Evolutionary conservation across 306 rosid genomes (phyloP).

Genomic region (Cucurbita argyrosperma): DNA sequence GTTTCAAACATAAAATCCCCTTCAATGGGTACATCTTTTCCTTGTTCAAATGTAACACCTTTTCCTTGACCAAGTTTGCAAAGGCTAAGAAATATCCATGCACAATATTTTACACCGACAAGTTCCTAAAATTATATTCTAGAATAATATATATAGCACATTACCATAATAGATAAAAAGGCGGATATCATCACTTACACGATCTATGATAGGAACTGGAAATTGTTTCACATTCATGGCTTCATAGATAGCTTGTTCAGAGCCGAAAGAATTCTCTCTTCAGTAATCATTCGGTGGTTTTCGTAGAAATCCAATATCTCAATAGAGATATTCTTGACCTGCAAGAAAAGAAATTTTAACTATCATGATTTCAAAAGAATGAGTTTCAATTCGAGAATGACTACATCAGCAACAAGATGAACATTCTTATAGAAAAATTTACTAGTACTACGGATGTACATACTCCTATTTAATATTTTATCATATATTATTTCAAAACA

Average conservation of each 20-base stretch:
- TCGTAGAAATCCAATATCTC: conserved; percentile 88
- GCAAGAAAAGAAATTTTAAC: conserved; percentile 8
- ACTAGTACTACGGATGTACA: neutral
- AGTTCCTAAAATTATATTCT: neutral
- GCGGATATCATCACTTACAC: neutral
- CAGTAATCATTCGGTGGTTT: conserved; percentile 33
- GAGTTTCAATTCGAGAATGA: neutral
- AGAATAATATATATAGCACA: neutral
- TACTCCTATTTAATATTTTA: too few species aligned
- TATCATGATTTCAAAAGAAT: neutral
- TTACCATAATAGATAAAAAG: neutral
- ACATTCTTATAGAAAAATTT: neutral
- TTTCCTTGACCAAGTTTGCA: neutral
- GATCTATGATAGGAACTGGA: neutral
- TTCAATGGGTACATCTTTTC: too few species aligned
- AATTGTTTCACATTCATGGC: conserved; percentile 10
- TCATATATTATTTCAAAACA: too few species aligned
- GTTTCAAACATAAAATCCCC: too few species aligned
- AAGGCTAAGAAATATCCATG: neutral
- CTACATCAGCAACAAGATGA: neutral
- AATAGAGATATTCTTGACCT: conserved; percentile 82
- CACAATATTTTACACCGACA: neutral
- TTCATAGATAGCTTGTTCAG: conserved; percentile 43
- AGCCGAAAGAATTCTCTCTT: conserved; percentile 53
- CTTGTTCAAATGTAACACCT: too few species aligned